Conservation (phyloP, 257 asterid genomes). For the Nicotiana knightiana region DNA sequence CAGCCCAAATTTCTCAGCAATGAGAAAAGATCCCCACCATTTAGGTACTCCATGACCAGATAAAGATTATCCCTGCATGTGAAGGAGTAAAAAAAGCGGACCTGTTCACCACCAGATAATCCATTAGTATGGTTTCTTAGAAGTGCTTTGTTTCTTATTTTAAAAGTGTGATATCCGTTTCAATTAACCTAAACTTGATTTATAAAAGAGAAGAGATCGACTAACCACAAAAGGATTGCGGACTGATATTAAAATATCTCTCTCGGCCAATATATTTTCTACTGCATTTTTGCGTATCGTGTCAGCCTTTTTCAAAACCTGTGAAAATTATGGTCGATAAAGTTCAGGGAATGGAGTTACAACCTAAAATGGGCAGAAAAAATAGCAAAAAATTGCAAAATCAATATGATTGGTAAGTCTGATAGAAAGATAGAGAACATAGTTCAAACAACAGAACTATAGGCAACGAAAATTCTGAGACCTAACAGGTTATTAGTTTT, state of each 20-base stretch:
- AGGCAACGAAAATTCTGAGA: not conserved
- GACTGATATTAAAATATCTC: slow-evolving; percentile 87
- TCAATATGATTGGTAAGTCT: not conserved
- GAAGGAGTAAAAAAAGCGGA: slow-evolving; percentile 99
- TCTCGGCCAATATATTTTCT: slow-evolving; percentile 94
- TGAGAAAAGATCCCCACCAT: slow-evolving; percentile 98
- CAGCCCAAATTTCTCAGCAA: slow-evolving; percentile 85
- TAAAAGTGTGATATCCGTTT: not conserved
- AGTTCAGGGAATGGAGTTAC: not conserved
- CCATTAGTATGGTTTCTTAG: slow-evolving; percentile 37
- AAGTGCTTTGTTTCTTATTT: slow-evolving; percentile 10
- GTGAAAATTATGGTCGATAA: slow-evolving; percentile 17
- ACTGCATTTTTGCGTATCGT: slow-evolving; percentile 97
- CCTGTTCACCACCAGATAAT: slow-evolving; percentile 70
- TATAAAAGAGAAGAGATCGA: slow-evolving; percentile 3
- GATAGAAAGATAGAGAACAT: not conserved
- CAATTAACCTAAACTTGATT: not conserved
- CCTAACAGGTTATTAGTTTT: not conserved
- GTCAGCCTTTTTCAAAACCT: slow-evolving; percentile 95
- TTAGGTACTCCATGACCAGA: slow-evolving; percentile 96
- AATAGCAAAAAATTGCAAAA: not conserved
- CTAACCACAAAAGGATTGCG: slow-evolving; percentile 99
- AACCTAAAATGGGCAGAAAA: not conserved
- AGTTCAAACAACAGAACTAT: not conserved
- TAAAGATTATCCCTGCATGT: slow-evolving; percentile 99